Evolutionary conservation across 1,139 yeast genomes (phyloP).

Genomic region (Hyphopichia fennica): DNA sequence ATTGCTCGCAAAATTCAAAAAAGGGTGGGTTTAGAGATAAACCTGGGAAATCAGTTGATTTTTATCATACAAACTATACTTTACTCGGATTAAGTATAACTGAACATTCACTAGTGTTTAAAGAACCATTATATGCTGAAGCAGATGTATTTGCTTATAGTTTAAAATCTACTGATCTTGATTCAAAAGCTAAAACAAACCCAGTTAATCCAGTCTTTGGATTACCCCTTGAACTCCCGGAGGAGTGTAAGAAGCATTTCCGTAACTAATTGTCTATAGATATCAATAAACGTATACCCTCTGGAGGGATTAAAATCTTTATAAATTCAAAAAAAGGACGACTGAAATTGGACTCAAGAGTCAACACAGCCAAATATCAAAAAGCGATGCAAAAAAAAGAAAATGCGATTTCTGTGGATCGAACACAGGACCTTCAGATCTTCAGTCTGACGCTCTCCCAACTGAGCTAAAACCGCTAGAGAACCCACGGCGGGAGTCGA

Average conservation of each 20-base stretch:
- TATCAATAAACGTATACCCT: background rate
- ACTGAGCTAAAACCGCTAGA: conserved; percentile 50
- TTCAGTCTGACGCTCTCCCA: conserved; percentile 61
- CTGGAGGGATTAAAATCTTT: background rate
- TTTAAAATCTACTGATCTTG: no score
- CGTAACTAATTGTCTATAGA: background rate
- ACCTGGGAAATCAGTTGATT: conserved; percentile 80
- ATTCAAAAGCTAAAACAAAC: conserved; percentile 18
- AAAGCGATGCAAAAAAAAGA: conserved; percentile 18
- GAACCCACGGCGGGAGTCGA: conserved; percentile 51
- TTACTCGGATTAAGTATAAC: conserved; percentile 73
- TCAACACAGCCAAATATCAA: no score
- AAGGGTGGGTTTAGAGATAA: conserved; percentile 84
- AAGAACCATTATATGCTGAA: conserved; percentile 24
- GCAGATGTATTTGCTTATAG: conserved; percentile 29
- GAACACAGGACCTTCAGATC: conserved; percentile 60
- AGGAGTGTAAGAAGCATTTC: conserved; percentile 18
- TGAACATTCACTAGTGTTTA: conserved; percentile 44
- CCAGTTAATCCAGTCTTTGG: conserved; percentile 68
- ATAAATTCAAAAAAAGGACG: background rate
- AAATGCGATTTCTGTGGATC: conserved; percentile 53
- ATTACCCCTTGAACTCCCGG: conserved; percentile 40
- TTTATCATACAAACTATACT: conserved; percentile 87
- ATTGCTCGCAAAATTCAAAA: conserved; percentile 65
- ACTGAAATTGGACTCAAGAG: background rate